These are phyloP conservation scores for Euphrasia confusa DNA, from an alignment of 257 asterid species.

Conservation along the genomic window DNA sequence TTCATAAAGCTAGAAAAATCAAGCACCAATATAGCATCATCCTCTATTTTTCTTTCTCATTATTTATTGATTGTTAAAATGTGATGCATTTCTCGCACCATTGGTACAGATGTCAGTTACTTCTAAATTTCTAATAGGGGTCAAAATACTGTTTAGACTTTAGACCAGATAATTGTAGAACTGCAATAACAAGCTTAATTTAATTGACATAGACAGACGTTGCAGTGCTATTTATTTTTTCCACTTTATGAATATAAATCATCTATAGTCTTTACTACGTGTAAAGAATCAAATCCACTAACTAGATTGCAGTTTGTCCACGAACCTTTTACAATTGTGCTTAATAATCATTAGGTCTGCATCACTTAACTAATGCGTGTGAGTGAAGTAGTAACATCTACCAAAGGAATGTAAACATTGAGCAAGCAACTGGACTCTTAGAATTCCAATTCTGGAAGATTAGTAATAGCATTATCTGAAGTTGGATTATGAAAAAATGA, in stretches of 20 bases:
- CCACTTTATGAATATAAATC: conserved; percentile 16
- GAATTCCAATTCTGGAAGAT: conserved; percentile 6
- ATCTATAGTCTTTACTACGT: conserved; percentile 1
- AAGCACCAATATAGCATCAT: conserved; percentile 12
- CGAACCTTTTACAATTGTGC: conserved; percentile 4
- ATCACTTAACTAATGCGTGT: conserved; percentile 9
- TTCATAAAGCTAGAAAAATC: conserved; percentile 11
- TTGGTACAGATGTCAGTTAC: conserved; percentile 13
- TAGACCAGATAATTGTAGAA: not conserved
- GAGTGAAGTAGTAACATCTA: conserved; percentile 14
- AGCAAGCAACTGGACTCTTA: conserved; percentile 15
- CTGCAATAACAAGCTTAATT: conserved; percentile 11
- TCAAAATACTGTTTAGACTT: not conserved
- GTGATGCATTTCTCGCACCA: conserved; percentile 7
- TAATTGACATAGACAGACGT: not conserved
- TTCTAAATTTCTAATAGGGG: conserved; percentile 8
- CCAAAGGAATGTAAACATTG: conserved; percentile 13
- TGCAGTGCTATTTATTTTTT: conserved; percentile 9
- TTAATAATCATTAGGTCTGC: conserved; percentile 12
- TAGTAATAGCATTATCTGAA: conserved; percentile 11
- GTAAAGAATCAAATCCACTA: conserved; percentile 18
- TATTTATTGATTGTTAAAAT: conserved; percentile 8
- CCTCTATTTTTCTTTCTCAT: conserved; percentile 12
- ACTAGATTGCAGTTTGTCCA: conserved; percentile 12
- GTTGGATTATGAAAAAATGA: conserved; percentile 11